Base-by-base conservation (phyloP, 129 eudicot genomes). In the Flaveria linearis region DNA sequence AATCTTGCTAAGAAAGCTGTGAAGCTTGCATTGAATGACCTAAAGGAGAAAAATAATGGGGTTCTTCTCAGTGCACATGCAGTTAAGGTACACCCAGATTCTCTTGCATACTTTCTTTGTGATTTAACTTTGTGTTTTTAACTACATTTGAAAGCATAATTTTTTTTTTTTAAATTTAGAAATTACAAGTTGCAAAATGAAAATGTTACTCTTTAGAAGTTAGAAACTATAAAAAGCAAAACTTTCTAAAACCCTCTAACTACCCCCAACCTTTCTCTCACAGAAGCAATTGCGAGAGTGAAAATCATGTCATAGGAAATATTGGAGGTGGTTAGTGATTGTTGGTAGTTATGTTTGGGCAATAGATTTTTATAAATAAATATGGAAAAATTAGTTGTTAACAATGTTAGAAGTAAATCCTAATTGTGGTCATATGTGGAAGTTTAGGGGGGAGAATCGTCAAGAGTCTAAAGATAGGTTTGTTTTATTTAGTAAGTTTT, bases 1-100 rank as follows among this genome's bases (percentile, higher is more conserved):
- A 79, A 66, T 52, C 96, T 89, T 58, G 76, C 81, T 17, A 86
- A 79, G 75, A 89, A 91, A 81, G 90, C 96, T 78, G 78, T 89
- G 71, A 86, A 83, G 72, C 81, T 78, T 81, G 97, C 97, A 18
- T 71, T 95, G 76, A 77, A 84, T 71, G 89, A 95, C 68, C 72
- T 95, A 71, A 95, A 95, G 84, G 90, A 87, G 64, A 89, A 74
- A 57, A 85, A 95, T 85, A 65, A 80, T 9, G 99, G 99, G 68
- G 68, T 80, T 56, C 85, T 95, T 76, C 91, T 91, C 46, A 95
- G 96, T 80, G 88, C 89, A 51, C 94, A 85, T 80, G 94, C 99
- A 42, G 76, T 72, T 67, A 95, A 95, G 99, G 99, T 88, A 82
- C 63, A 42, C 71, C 41, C 41, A 23, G 33, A 22, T 79, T 50